Percentiles rank a stretch among this genome's conserved stretches.
Conservation (phyloP, 108 stramenopile species). For the Hondaea fermentalgiana region DNA sequence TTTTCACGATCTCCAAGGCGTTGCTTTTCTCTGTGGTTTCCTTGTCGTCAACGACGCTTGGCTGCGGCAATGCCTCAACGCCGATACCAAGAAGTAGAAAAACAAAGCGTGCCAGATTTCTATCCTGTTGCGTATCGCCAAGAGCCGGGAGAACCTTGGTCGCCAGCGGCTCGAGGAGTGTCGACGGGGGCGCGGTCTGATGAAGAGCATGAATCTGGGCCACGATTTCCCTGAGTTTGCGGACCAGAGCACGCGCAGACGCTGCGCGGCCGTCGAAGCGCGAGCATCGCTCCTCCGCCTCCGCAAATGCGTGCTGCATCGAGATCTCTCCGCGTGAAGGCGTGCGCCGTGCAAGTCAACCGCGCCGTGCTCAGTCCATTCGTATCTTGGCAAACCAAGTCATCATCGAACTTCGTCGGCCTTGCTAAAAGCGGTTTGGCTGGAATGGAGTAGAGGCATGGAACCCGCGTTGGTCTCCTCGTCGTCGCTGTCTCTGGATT, state of each 20-base stretch:
- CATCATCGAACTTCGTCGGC: too few relatives aligned
- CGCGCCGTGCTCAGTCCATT: too few relatives aligned
- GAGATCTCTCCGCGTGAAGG: too few relatives aligned
- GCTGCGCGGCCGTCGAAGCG: neutral
- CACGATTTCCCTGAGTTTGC: neutral
- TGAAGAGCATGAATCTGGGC: neutral
- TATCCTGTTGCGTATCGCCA: neutral
- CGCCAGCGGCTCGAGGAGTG: neutral
- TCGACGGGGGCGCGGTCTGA: neutral
- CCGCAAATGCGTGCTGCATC: neutral
- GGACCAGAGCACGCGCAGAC: neutral
- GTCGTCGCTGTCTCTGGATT: too few relatives aligned
- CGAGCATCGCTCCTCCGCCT: neutral
- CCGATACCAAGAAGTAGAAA: neutral
- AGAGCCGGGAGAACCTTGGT: neutral
- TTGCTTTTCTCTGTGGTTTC: neutral
- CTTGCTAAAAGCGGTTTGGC: too few relatives aligned
- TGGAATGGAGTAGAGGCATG: too few relatives aligned
- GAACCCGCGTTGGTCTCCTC: too few relatives aligned
- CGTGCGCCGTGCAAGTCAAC: too few relatives aligned
- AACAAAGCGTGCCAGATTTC: neutral
- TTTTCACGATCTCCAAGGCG: neutral
- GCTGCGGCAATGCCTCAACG: neutral
- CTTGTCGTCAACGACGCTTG: neutral
- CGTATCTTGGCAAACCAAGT: too few relatives aligned